Base-by-base conservation (phyloP, 2,329 filamentous ascomycete genomes). In the Pyrenophora tritici-repentis region DNA sequence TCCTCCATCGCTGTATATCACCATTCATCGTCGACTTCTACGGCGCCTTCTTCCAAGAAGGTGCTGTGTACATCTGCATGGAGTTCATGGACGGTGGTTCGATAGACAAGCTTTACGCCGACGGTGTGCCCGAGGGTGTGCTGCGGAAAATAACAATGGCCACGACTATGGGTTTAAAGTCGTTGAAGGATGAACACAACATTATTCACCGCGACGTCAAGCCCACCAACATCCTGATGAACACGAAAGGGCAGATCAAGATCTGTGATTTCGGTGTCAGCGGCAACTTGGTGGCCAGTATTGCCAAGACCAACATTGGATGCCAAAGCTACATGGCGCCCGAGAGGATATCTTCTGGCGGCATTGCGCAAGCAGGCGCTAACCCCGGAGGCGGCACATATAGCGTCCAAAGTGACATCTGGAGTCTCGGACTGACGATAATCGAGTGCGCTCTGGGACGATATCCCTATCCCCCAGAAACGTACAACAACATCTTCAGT, bases 281-380 rank as follows among this genome's bases (percentile, higher is more conserved):
- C 61, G 94, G 94, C 45, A 99, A 99, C 66, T 78, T 99, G 18
- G 94, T 99, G 17, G 93, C 94, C 18, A 96, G 91, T 77, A 97
- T 97, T 66, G 94, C 94, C 43, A 96, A 95, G 76, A 99, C 94
- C 22, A 99, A 99, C 71, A 99, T 99, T 66, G 94, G 94, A 33
- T 99, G 94, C 68, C 94, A 99, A 76, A 97, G 92, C 70, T 99
- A 99, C 77, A 99, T 99, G 94, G 94, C 94, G 0, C 94, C 94
- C 0, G 94, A 99, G 74, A 82, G 94, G 59, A 99, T 99, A 66
- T 91, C 91, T 7, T 91, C 90, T 41, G 91, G 92, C 49, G 88
- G 88, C 17, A 85, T 91, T 66, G 85, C 89, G 51, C 83, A 88
- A 55, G 81, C 85, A 3, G 87, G 87, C 20, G 80, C 86, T 14